phyloP scores from a whole-genome alignment of 2,329 filamentous ascomycete genomes.

The Xylariales sp. region DNA sequence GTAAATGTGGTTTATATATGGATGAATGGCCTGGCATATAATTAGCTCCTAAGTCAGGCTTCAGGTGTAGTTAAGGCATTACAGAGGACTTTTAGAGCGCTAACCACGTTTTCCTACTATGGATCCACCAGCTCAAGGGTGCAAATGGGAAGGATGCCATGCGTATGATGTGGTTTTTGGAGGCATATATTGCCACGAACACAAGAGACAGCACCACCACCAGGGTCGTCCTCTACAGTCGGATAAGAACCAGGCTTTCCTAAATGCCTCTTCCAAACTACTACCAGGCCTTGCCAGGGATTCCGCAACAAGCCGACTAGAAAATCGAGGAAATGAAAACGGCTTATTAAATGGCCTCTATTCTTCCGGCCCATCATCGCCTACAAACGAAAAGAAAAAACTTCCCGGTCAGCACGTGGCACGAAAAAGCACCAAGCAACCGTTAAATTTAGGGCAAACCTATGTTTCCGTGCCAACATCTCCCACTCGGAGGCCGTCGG shows the following conservation, averaged over 20 bases:
- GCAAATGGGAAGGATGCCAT: constrained; percentile 41
- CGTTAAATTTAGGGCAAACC: constrained; percentile 14
- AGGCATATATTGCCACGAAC: constrained; percentile 38
- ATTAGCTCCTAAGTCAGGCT: constrained; percentile 16
- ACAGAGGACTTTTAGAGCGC: constrained; percentile 5
- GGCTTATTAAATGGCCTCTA: constrained; percentile 37
- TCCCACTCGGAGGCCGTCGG: constrained; percentile 25
- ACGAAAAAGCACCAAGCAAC: constrained; percentile 42
- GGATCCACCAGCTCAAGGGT: constrained; percentile 38
- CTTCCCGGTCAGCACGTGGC: constrained; percentile 43
- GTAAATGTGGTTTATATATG: constrained; percentile 37
- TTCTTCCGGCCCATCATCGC: constrained; percentile 14
- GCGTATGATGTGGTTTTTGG: constrained; percentile 23
- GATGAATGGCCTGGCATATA: constrained; percentile 34
- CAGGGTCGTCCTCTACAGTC: constrained; percentile 2
- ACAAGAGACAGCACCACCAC: constrained; percentile 15
- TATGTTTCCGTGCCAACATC: constrained; percentile 21
- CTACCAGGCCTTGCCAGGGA: neutral
- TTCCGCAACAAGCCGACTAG: constrained; percentile 9
- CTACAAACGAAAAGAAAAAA: constrained; percentile 42
- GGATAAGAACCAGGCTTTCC: constrained; percentile 15
- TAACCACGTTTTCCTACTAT: constrained; percentile 32
- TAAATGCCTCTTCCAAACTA: neutral
- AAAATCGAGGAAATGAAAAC: constrained; percentile 3
- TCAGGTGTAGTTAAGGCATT: constrained; percentile 16